Percentiles rank a stretch among this genome's conserved stretches.
Evolutionary conservation across 371 early-diverging fungal genomes (phyloP).

Genomic region (Apophysomyces trapeziformis): DNA sequence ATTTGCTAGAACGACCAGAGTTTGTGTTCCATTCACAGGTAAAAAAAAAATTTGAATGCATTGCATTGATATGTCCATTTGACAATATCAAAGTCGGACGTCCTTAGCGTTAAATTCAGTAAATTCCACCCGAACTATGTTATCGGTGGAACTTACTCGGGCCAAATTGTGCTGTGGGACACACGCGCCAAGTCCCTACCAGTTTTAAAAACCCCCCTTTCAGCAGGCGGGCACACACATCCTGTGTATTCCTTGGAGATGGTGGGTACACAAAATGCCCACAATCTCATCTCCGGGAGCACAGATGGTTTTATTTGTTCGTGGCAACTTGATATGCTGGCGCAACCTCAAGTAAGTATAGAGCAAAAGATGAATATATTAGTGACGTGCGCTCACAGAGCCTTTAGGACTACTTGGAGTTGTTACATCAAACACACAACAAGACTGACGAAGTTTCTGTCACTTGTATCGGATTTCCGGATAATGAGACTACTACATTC

Average conservation of each 20-base stretch:
- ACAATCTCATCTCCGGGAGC: slow-evolving; percentile 87
- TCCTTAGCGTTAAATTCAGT: slow-evolving; percentile 87
- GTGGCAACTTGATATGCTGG: slow-evolving; percentile 97
- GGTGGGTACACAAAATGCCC: slow-evolving; percentile 95
- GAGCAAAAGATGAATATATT: background rate
- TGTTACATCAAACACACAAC: slow-evolving; percentile 75
- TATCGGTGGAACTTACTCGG: slow-evolving; percentile 95
- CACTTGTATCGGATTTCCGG: slow-evolving; percentile 88
- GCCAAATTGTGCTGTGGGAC: slow-evolving; percentile 97
- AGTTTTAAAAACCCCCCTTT: slow-evolving; percentile 85
- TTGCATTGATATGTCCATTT: background rate
- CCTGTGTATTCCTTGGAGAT: slow-evolving; percentile 89
- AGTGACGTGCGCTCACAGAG: background rate
- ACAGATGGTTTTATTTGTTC: slow-evolving; percentile 95
- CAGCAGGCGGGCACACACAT: slow-evolving; percentile 94
- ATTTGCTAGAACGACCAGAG: slow-evolving; percentile 89
- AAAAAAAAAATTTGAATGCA: slow-evolving; percentile 4
- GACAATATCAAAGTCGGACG: slow-evolving; percentile 74
- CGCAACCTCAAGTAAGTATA: slow-evolving; percentile 77
- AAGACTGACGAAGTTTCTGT: slow-evolving; percentile 93
- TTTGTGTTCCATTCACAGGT: slow-evolving; percentile 91
- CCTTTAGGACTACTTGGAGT: slow-evolving; percentile 75
- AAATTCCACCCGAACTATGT: slow-evolving; percentile 90
- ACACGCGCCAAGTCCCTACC: slow-evolving; percentile 87
- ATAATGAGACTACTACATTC: slow-evolving; percentile 90